Base-by-base conservation (phyloP, 805 yeast genomes). In the Ogataea allantospora region DNA sequence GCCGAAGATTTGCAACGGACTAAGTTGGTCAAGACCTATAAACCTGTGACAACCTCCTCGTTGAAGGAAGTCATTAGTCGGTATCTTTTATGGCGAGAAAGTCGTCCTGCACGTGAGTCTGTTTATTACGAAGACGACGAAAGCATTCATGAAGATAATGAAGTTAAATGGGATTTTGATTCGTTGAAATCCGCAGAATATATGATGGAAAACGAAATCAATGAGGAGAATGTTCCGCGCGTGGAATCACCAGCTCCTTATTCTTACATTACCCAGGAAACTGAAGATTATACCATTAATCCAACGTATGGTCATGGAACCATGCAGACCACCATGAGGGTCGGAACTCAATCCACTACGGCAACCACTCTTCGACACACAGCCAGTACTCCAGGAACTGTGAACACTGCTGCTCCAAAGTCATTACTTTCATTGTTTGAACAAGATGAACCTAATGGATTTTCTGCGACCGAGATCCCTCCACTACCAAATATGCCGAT, bases 111-210 rank as follows among this genome's bases (percentile, higher is more conserved):
- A 20, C 66, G 80, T 31, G 83, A 78, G 47, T 70, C 78, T 28
- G 64, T 73, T 28, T 60, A 46, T 25, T 59, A 68, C 40, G 69
- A 64, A 12, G 75, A 67, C 43, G 73, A 75, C 16, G 71, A 51
- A 29, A 50, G 47, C 38, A 36, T 47, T n/a, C 46, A 49, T 35
- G 62, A 58, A 35, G 60, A 53, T 24, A 38, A 60, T 30, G 78
- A 71, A 41, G 78, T 83, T 15, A 81, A 83, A 56, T 88, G 96
- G 96, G 96, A 88, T 62, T 88, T 88, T 54, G 95, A 88, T 58
- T 83, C 93, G 0, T 63, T 86, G 38, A 80, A 83, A 53, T 75
- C 83, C 27, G 71, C 78, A 22, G 91, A 84, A 46, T 84, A 83
- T 55, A 79, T 84, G 22, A 60, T 83, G 33, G 88, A 82, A 34